phyloP scores from a whole-genome alignment of 768 basidiomycete genomes.

The Tubosaeta sp. region DNA sequence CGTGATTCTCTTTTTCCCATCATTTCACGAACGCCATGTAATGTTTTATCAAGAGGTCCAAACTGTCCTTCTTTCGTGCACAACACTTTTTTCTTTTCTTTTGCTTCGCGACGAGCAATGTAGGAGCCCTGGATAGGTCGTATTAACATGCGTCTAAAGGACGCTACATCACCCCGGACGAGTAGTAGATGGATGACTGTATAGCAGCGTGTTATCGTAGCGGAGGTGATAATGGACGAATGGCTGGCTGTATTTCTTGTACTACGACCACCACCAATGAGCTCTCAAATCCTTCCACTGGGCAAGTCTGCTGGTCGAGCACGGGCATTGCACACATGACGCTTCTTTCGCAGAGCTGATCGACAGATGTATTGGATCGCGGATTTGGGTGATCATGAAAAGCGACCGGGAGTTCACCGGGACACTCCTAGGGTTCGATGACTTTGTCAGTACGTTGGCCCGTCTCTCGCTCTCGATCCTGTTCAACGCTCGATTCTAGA shows the following conservation, averaged over 20 bases:
- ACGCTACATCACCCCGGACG: slow-evolving; percentile 22
- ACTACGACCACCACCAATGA: slow-evolving; percentile 47
- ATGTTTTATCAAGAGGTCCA: slow-evolving; percentile 9
- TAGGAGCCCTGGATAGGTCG: slow-evolving; percentile 13
- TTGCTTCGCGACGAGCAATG: slow-evolving; percentile 22
- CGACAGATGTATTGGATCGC: slow-evolving; percentile 94
- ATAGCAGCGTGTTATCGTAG: slow-evolving; percentile 11
- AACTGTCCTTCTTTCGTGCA: slow-evolving; percentile 9
- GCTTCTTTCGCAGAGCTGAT: slow-evolving; percentile 66
- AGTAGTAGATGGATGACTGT: slow-evolving; percentile 18
- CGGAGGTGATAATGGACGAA: slow-evolving; percentile 14
- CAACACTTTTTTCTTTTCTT: slow-evolving; percentile 11
- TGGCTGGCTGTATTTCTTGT: background rate
- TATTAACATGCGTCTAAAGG: slow-evolving; percentile 30
- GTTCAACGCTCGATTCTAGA: slow-evolving; percentile 40
- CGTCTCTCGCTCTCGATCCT: background rate
- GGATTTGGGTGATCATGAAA: slow-evolving; percentile 99
- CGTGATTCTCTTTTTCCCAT: slow-evolving; percentile 11
- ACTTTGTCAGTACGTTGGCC: slow-evolving; percentile 91
- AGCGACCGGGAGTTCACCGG: slow-evolving; percentile 95
- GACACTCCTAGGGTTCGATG: slow-evolving; percentile 92
- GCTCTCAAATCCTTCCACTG: slow-evolving; percentile 91
- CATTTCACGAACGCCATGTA: slow-evolving; percentile 23
- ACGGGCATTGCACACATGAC: background rate
- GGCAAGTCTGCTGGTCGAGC: slow-evolving; percentile 40